Percentiles rank a stretch among this genome's conserved stretches.
Evolutionary conservation across 2,329 filamentous ascomycete genomes (phyloP).

Genomic region (Biscogniauxia marginata): DNA sequence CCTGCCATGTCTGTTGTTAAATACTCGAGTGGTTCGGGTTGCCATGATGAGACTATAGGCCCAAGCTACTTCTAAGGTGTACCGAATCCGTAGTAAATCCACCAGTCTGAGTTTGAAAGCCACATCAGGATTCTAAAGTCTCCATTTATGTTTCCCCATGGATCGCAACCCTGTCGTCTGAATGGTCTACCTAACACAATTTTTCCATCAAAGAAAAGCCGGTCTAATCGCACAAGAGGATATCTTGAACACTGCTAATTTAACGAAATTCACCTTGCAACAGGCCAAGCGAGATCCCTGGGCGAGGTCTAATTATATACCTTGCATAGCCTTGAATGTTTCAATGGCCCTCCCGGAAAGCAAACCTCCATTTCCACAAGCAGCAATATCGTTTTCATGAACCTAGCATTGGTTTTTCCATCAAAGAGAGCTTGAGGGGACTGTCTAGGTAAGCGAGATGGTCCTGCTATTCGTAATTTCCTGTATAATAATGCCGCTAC

Average conservation of each 20-base stretch:
- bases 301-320: no score
- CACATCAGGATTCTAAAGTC: not conserved
- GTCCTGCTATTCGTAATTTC: no score
- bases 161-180: not conserved
- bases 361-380: not conserved
- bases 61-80: no score
- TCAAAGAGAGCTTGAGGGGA: slow-evolving; percentile 10
- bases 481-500: not conserved
- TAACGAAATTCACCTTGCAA: not conserved
- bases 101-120: not conserved
- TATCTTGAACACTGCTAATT: not conserved
- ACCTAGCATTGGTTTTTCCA: slow-evolving; percentile 7
- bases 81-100: no score
- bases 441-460: no score
- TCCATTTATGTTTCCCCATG: not conserved
- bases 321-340: no score
- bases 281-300: not conserved
- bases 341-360: not conserved
- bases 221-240: not conserved
- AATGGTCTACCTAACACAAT: not conserved
- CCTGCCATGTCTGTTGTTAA: no score
- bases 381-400: not conserved
- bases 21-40: no score
- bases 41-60: no score
- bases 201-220: not conserved